Conservation (phyloP, 805 yeast species). For the Yarrowia yakushimensis region DNA sequence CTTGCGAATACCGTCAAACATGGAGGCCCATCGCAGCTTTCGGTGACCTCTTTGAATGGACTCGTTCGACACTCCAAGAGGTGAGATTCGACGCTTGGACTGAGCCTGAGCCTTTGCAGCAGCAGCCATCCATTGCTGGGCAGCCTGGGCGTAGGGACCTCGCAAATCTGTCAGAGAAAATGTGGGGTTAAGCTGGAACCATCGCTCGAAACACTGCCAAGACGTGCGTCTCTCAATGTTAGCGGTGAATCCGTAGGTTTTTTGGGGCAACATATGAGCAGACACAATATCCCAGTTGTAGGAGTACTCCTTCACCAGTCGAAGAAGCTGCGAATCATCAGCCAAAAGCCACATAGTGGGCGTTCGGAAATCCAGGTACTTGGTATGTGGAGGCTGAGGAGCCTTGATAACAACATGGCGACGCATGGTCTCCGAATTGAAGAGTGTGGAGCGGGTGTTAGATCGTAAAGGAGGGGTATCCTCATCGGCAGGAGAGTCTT, state of each 20-base stretch:
- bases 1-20: constrained; percentile 93
- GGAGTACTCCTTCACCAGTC: constrained; percentile 77
- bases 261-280: constrained; percentile 64
- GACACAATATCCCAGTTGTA: constrained; percentile 94
- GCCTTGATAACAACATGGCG: constrained; percentile 54
- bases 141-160: constrained; percentile 77
- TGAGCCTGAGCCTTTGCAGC: constrained; percentile 86
- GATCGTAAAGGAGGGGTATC: background rate
- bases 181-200: constrained; percentile 84
- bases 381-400: constrained; percentile 84
- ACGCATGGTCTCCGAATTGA: constrained; percentile 30
- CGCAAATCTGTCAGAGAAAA: constrained; percentile 84
- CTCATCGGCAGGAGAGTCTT: constrained; percentile 7
- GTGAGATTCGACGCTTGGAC: constrained; percentile 83
- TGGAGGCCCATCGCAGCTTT: constrained; percentile 89
- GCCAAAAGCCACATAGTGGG: constrained; percentile 97
- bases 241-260: constrained; percentile 70
- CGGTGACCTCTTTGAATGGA: constrained; percentile 91
- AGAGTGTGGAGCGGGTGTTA: constrained; percentile 20
- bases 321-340: constrained; percentile 78
- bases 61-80: constrained; percentile 89
- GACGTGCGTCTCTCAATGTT: constrained; percentile 94
- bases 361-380: constrained; percentile 74
- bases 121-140: constrained; percentile 88
- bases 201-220: constrained; percentile 98